Percentiles rank a stretch among this genome's conserved stretches.
These are phyloP conservation scores for Rutstroemia sp. DNA, from an alignment of 2,329 filamentous ascomycete genomes.

Conservation along the genomic window DNA sequence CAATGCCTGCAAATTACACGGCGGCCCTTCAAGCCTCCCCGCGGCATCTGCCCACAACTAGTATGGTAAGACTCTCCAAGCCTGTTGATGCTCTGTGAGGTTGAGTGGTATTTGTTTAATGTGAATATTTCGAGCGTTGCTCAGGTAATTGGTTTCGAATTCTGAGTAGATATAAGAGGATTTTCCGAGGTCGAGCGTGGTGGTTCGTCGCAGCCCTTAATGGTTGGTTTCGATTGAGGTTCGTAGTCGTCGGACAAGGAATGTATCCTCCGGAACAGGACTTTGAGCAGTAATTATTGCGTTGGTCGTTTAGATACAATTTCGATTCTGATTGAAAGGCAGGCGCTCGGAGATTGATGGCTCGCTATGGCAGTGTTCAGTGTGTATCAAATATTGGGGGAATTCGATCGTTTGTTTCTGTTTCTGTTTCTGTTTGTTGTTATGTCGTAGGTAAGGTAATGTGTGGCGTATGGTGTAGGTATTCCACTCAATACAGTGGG, in stretches of 20 bases:
- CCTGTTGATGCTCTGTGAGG: not conserved
- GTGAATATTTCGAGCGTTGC: not conserved
- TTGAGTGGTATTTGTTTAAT: not conserved
- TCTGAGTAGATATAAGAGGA: not conserved
- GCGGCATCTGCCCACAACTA: constrained; percentile 8
- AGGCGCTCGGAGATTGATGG: no score
- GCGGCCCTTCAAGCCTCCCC: constrained; percentile 8
- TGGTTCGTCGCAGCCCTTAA: not conserved
- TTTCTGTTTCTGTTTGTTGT: no score
- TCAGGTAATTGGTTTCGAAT: not conserved
- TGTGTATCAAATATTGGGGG: no score
- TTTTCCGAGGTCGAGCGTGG: not conserved
- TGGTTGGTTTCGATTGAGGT: not conserved
- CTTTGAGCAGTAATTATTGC: constrained; percentile 25
- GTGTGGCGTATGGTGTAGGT: no score
- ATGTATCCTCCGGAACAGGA: constrained; percentile 22
- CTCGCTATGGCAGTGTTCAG: no score
- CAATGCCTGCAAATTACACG: constrained; percentile 5
- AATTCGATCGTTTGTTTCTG: no score
- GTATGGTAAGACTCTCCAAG: not conserved
- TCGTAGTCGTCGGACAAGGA: not conserved
- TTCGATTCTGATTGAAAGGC: no score
- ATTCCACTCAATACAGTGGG: no score
- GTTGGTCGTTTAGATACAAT: no score
- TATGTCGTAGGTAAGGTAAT: no score